Base-by-base conservation (phyloP, 2,329 filamentous ascomycete genomes). In the Sarocladiaceae sp. region DNA sequence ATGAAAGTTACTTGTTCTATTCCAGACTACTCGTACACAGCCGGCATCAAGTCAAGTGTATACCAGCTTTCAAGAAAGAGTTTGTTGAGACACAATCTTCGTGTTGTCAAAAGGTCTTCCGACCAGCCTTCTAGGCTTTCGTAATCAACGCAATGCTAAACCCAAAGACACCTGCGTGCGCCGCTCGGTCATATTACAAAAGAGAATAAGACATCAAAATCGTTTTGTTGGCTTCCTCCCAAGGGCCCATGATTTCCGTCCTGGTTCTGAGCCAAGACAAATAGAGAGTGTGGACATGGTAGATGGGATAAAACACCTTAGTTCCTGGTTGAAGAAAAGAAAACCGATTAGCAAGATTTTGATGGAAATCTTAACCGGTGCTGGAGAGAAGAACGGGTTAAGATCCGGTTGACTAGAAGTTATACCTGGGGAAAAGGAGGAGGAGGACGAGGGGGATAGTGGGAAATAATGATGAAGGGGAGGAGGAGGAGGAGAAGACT, bases 401-500 rank as follows among this genome's bases (percentile, higher is more conserved):
- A 43, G 40, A 32, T 19, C 19, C 20, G 21, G 24, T 41, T 29
- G 37, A 41, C 21, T 29, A 29, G 37, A 41, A 41, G 23, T 26
- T 27, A 27, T 29, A n/a, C 23, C 10, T 9, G 23, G 20, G 15
- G 35, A 18, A 15, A 9, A 18, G 33, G 18, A 18, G 33, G 10
- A 21, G 19, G 18, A 23, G 37, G 26, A 33, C 41, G 43, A 46
- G 41, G 44, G 46, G 37, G 44, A 43, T 33, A 43, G 41, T 44
- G 23, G 45, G 23, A 48, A 31, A 40, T 33, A 46, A 24, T 43
- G 41, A 9, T n/a, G 37, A 33, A 43, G 32, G 34, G 16, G 33
- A 34, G 27, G 31, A 33, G 33, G 13, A 43, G 44, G 27, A 10
- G 20, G 26, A 15, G 37, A 31, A 11, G 10, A 70, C 73, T 63